phyloP scores from a whole-genome alignment of 108 stramenopile genomes.

The Cyclotella kingstonii region DNA sequence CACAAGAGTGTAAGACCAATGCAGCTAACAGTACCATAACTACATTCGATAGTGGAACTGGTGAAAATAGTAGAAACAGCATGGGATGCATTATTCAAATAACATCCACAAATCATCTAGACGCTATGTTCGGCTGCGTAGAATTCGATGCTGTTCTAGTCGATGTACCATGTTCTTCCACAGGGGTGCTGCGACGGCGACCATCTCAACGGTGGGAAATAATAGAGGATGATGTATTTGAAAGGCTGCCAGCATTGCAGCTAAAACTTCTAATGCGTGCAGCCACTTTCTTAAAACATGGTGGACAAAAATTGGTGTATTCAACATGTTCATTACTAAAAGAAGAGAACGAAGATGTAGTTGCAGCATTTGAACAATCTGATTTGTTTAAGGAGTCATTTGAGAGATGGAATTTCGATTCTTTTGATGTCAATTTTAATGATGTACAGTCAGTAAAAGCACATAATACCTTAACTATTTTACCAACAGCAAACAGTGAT shows the following conservation, averaged over 20 bases:
- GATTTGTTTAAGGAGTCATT: constrained; percentile 14
- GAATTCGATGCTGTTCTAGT: constrained; percentile 48
- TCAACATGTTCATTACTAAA: constrained; percentile 50
- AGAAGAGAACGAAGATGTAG: constrained; percentile 48
- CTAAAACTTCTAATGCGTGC: constrained; percentile 40
- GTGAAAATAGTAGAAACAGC: background rate
- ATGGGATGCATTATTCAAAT: constrained; percentile 17
- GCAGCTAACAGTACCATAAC: background rate
- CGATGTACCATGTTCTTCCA: constrained; percentile 53
- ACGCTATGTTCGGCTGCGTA: background rate
- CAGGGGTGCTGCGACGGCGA: constrained; percentile 46
- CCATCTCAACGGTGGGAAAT: constrained; percentile 52
- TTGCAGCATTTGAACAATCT: constrained; percentile 30
- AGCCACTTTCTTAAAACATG: constrained; percentile 28
- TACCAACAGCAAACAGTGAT: constrained; percentile 37
- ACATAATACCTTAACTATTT: constrained; percentile 17
- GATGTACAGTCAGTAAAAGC: background rate
- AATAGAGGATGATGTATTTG: constrained; percentile 18
- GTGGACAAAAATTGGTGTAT: constrained; percentile 42
- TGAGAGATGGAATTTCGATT: constrained; percentile 25
- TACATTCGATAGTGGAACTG: background rate
- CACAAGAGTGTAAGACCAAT: background rate
- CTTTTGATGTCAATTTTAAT: background rate
- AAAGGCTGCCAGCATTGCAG: constrained; percentile 31
- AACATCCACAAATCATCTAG: constrained; percentile 15